Conservation (phyloP, 768 basidiomycete genomes). For the Boletus rex-veris region DNA sequence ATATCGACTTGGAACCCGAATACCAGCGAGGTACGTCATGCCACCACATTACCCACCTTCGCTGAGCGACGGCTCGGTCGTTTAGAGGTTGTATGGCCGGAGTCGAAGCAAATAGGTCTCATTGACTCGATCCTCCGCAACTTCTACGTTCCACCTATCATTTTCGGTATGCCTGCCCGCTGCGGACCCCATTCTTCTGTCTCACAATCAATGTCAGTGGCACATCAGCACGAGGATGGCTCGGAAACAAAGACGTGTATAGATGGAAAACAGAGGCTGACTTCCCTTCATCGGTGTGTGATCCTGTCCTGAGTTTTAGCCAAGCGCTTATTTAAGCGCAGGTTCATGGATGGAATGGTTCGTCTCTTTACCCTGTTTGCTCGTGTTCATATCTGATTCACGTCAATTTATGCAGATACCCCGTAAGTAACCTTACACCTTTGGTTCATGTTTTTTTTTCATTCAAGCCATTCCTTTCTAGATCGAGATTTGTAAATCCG, state of each 20-base stretch:
- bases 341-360: conserved; percentile 70
- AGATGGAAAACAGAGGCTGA: conserved; percentile 79
- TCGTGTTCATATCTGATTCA: conserved; percentile 1
- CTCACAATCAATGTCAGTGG: conserved; percentile 38
- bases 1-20: conserved; percentile 71
- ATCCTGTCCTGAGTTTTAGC: not conserved
- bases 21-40: conserved; percentile 65
- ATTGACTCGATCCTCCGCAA: conserved; percentile 79
- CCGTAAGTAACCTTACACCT: conserved; percentile 35
- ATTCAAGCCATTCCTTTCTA: conserved; percentile 11
- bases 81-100: conserved; percentile 76
- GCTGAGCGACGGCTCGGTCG: not conserved
- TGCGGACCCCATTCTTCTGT: not conserved
- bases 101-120: conserved; percentile 67
- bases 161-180: conserved; percentile 51
- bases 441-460: not conserved
- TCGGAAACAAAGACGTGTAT: conserved; percentile 65
- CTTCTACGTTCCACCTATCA: conserved; percentile 76
- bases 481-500: conserved; percentile 45
- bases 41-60: not conserved
- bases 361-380: conserved; percentile 24
- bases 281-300: conserved; percentile 64
- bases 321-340: conserved; percentile 21
- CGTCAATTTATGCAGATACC: conserved; percentile 44
- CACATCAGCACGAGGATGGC: conserved; percentile 53